Evolutionary conservation across 805 yeast species (phyloP).

Genomic region (Candida taoyuanica): DNA sequence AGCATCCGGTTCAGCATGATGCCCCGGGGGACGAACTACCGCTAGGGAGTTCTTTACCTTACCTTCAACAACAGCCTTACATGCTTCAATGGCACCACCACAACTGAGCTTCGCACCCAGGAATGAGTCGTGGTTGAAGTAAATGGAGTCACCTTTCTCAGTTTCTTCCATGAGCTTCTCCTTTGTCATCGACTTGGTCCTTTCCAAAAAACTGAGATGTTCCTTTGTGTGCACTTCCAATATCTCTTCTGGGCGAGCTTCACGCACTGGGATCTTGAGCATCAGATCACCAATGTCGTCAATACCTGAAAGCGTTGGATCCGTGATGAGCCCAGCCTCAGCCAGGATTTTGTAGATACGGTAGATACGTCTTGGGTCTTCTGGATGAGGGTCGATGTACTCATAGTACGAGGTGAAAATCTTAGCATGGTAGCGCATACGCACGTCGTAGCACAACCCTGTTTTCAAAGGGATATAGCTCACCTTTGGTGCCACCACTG

Average conservation of each 20-base stretch:
- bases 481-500: conserved; percentile 61
- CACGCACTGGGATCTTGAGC: conserved; percentile 86
- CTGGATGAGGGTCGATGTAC: conserved; percentile 98
- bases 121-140: conserved; percentile 86
- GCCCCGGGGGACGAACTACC: conserved; percentile 98
- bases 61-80: conserved; percentile 92
- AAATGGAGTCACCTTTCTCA: conserved; percentile 90
- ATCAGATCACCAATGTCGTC: conserved; percentile 81
- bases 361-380: conserved; percentile 94
- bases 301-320: conserved; percentile 61
- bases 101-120: conserved; percentile 87
- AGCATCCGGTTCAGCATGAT: conserved; percentile 96
- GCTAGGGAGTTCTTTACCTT: conserved; percentile 88
- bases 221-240: conserved; percentile 78
- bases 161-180: conserved; percentile 77
- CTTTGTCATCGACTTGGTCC: conserved; percentile 72
- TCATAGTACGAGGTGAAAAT: conserved; percentile 88
- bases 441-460: conserved; percentile 91
- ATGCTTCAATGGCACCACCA: conserved; percentile 97
- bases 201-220: conserved; percentile 70
- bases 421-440: conserved; percentile 97
- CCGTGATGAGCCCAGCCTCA: conserved; percentile 85
- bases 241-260: conserved; percentile 83
- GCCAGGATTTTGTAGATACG: conserved; percentile 90
- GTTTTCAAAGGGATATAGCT: conserved; percentile 75